Conservation (phyloP, 305 asterid genomes). For the Euphrasia arctica region DNA sequence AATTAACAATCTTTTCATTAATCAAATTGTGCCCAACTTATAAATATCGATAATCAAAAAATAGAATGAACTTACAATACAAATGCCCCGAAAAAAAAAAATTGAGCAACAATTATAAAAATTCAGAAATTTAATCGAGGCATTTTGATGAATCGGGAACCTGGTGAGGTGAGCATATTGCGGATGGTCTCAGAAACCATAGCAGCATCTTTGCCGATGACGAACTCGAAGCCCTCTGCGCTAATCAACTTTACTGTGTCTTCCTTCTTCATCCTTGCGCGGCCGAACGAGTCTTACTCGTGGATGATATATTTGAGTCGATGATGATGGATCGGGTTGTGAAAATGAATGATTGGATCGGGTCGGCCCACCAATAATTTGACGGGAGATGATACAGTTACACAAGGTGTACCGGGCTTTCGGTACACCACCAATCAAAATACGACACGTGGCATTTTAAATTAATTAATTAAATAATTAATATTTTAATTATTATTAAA, state of each 20-base stretch:
- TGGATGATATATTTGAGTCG: too few relatives aligned
- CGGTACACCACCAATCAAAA: too few relatives aligned
- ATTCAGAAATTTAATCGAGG: too few relatives aligned
- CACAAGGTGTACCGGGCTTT: too few relatives aligned
- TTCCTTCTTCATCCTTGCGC: constrained; percentile 55
- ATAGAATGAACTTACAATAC: neutral
- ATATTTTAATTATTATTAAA: too few relatives aligned
- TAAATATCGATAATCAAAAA: constrained; percentile 2
- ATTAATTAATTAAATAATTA: too few relatives aligned
- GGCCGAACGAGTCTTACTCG: neutral
- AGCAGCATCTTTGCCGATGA: constrained; percentile 85
- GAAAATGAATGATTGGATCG: too few relatives aligned
- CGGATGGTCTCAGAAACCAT: constrained; percentile 98
- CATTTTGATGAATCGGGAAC: constrained; percentile 30
- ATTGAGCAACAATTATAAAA: too few relatives aligned
- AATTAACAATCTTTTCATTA: neutral
- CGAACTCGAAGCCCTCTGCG: constrained; percentile 93
- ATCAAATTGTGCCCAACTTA: neutral
- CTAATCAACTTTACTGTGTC: constrained; percentile 88
- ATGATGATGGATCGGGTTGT: too few relatives aligned
- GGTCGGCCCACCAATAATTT: too few relatives aligned
- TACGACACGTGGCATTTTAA: too few relatives aligned
- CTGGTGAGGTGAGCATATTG: constrained; percentile 99
- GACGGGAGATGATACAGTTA: too few relatives aligned
- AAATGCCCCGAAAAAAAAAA: neutral